A percentile compares a stretch with the other conserved stretches of the same genome.
Evolutionary conservation across 495 filamentous ascomycete species (phyloP).

Genomic region (Parmelia sp.): DNA sequence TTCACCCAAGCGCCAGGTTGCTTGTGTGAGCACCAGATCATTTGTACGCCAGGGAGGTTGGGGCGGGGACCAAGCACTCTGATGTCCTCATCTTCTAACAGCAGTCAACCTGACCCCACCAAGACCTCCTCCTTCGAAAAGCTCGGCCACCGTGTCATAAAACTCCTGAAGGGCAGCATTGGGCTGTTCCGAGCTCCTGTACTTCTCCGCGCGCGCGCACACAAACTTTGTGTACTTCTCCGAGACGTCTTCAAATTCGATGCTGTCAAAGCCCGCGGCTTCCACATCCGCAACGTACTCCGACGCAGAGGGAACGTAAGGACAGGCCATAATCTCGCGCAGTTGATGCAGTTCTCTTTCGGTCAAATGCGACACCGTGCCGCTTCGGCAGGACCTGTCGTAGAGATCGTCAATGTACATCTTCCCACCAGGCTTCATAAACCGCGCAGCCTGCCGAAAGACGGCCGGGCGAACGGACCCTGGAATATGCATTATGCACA

Average conservation of each 20-base stretch:
- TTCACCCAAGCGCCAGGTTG: too few species aligned
- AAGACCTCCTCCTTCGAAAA: background rate
- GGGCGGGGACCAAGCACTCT: too few species aligned
- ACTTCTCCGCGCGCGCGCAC: slow-evolving; percentile 1
- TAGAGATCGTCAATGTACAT: slow-evolving; percentile 15
- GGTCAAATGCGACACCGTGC: background rate
- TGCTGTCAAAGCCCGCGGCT: slow-evolving; percentile 1
- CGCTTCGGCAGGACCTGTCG: background rate
- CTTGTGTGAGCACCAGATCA: too few species aligned
- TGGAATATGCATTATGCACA: slow-evolving; percentile 10
- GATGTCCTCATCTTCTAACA: background rate
- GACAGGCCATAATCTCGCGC: background rate
- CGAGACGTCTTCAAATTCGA: slow-evolving; percentile 9
- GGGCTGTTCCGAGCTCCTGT: background rate
- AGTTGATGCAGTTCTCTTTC: background rate
- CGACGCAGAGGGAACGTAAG: slow-evolving; percentile 4
- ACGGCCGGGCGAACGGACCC: background rate
- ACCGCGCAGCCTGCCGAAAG: background rate
- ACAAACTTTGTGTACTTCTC: background rate
- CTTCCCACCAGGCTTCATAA: background rate
- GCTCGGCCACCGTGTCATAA: slow-evolving; percentile 11
- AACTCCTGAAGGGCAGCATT: background rate
- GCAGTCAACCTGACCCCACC: slow-evolving; percentile 12
- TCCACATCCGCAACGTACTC: background rate
- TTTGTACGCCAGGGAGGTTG: too few species aligned